Base-by-base conservation (phyloP, 306 rosid species). In the Lathyrus sativus region DNA sequence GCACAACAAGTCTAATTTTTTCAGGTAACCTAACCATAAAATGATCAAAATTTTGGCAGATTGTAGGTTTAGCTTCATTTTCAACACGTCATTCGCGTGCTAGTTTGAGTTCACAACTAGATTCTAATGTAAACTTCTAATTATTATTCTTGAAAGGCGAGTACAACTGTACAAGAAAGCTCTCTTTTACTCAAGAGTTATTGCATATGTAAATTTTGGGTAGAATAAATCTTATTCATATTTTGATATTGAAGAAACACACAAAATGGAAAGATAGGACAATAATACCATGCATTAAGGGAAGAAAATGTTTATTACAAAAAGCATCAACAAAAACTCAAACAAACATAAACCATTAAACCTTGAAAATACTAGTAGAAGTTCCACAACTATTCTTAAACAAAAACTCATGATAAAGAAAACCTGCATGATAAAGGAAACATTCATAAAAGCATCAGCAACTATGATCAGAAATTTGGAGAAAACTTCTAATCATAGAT, bases 81-180 rank as follows among this genome's bases (percentile, higher is more conserved):
- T 51, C 53, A 67, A 31, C 54, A 71, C 54, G 48, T 29, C 7
- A 28, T 46, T 42, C 17, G 19, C 46, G 58, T 7, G 51, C 22
- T 38, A 43, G 37, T 53, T 15, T 11, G 38, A 15, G 62, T 56
- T 38, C 11, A 29, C 37, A 70, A 26, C 11, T 53, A 63, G 12
- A 29, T 17, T 13, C 14, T 7, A 13, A 3, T 43, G 11, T 46
- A 14, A 49, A 17, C 17, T 49, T 15, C 5, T 15, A 15, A 17
- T 49, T 49, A 22, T 22, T 10, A 9, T 53, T 49, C 19, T 18
- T 7, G 29, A 12, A 60, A 17, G 56, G 55, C 24, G 38, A 35
- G 19, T 13, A 10, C 43, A 15, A 39, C 57, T 18, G 57, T 51
- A 51, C 12, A 24, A 19, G 22, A 19, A 19, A 19, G 22, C 22